Conservation (phyloP, 768 basidiomycete species). For the Pisolithus orientalis region DNA sequence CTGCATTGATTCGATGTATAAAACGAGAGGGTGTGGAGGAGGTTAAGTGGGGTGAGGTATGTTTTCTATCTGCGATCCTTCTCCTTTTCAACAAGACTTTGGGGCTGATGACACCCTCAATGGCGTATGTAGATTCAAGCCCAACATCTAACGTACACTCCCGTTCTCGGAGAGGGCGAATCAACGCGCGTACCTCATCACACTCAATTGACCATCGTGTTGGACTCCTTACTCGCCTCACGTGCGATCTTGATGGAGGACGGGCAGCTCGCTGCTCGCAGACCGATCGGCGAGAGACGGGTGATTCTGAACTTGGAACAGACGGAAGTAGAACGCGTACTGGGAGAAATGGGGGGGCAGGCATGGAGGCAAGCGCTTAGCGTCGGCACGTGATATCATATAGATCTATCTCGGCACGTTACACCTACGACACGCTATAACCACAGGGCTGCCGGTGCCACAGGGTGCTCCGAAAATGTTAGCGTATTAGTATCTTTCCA, state of each 20-base stretch:
- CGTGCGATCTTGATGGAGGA: constrained; percentile 74
- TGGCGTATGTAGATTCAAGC: constrained; percentile 48
- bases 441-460: too few relatives aligned
- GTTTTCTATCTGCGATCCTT: too few relatives aligned
- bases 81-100: too few relatives aligned
- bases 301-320: constrained; percentile 81
- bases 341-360: constrained; percentile 72
- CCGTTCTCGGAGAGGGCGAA: constrained; percentile 55
- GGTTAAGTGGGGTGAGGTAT: constrained; percentile 77
- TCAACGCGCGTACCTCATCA: constrained; percentile 51
- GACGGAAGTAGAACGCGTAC: constrained; percentile 75
- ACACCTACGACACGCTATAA: too few relatives aligned
- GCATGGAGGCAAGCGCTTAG: constrained; percentile 54
- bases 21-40: constrained; percentile 83
- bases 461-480: too few relatives aligned
- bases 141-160: constrained; percentile 69
- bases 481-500: too few relatives aligned
- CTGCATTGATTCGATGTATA: constrained; percentile 74
- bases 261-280: constrained; percentile 45
- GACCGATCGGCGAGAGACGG: constrained; percentile 58
- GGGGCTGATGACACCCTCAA: neutral
- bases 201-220: constrained; percentile 59
- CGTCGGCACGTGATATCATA: neutral
- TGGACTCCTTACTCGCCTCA: constrained; percentile 72
- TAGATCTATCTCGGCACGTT: too few relatives aligned